Base-by-base conservation (phyloP, 2,329 filamentous ascomycete species). In the Hymenoscyphus albidus region DNA sequence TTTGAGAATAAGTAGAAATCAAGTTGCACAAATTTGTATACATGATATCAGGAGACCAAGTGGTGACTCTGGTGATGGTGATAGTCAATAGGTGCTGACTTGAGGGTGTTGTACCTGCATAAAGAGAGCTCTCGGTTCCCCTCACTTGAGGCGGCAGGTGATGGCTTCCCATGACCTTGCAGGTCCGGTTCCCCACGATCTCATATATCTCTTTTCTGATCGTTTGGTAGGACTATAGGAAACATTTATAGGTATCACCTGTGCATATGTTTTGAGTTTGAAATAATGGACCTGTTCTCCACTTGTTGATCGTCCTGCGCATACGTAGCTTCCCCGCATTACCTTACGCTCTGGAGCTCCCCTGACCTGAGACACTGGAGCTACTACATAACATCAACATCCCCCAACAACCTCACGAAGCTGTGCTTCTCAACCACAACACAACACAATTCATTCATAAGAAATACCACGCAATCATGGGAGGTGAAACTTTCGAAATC, bases 401-500 rank as follows among this genome's bases (percentile, higher is more conserved):
- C 58, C 9, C 35, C 35, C 35, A 35, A 35, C 35, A 59, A 22
- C 58, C 58, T 39, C 38, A 10, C 14, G 22, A 10, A 60, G 42
- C 62, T 64, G 61, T 39, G 57, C 44, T 61, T 40, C 64, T 44
- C 59, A 64, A 51, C 18, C 13, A 55, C 60, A 62, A 57, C 60
- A 56, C 61, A 64, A 68, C 60, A 56, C 61, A 64, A 68, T 66
- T 63, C 62, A 64, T 59, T 32, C 38, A 18, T 32, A 54, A 59
- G 59, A 35, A 64, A 65, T 64, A 61, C 62, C 65, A 44, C 38
- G 65, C 70, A 73, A 72, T 68, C 62, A 76, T 76, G 74, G 74
- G 74, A 63, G 74, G 74, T 61, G 73, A 75, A 71, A 75, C 71
- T 12, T 55, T 65, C 16, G 65, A 69, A 64, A 68, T 62, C 5